Evolutionary conservation across 2,329 filamentous ascomycete genomes (phyloP), one percentile per base, ranked within the genome.

Genomic region (Colletotrichum orbiculare): DNA sequence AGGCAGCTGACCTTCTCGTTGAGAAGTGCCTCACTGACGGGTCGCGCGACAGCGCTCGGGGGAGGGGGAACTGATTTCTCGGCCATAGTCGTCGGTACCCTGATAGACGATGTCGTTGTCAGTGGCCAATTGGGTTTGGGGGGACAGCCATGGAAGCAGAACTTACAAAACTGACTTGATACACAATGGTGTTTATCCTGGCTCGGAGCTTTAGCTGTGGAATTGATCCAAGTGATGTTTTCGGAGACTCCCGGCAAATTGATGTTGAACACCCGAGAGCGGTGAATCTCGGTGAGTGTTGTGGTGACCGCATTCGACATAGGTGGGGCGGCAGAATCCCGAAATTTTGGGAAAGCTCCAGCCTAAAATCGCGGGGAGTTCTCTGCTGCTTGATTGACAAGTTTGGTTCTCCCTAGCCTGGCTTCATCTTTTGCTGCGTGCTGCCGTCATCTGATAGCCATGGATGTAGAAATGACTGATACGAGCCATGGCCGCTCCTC

Each of bases 21-120:
- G 77, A 99, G 88, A 75, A 99, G 89, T 76, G 95, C 93, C 86
- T 99, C 96, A 86, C 95, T 98, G 82, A 97, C 91, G 69, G 96
- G 95, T 81, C 93, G 89, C 79, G 91, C 86, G 77, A 91, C 86
- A 69, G 88, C 85, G 78, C 86, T 85, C 73, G 89, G 85, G 70
- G 85, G 80, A 74, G 87, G 80, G 76, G 84, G 82, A 82, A 79
- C 73, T 69, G 82, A 80, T 54, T 79, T 77, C 73, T 86, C 84
- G 72, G 86, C 78, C 86, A 88, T 88, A 74, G 72, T 81, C 58
- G 65, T 57, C 63, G 62, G 50, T 48, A 49, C 47, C 64, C 60
- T 64, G 35, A 2, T 46, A n/a, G 45, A 58, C 60, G 60, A 66
- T n/a, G 61, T 71, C 64, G 71, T 67, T 43, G 46, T 69, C 63